phyloP scores from a whole-genome alignment of 23 red algal species.

The Chondrus crispus region DNA sequence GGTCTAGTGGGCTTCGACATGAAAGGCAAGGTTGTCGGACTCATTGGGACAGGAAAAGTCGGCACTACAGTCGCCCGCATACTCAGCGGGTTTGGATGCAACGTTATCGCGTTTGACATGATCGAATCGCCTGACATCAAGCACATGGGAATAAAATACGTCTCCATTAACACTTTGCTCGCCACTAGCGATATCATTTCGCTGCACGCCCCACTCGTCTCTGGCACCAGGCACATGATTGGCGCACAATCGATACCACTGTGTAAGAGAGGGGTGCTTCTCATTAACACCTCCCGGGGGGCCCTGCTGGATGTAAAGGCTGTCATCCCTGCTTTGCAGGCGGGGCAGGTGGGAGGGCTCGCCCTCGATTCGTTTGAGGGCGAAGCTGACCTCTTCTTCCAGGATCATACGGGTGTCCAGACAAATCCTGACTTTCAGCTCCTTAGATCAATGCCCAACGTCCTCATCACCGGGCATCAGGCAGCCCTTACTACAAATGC shows the following conservation, averaged over 20 bases:
- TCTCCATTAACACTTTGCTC: constrained; percentile 29
- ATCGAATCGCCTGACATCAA: constrained; percentile 6
- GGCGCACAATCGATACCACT: background rate
- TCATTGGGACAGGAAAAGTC: constrained; percentile 71
- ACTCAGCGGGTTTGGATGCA: constrained; percentile 65
- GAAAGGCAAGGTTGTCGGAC: constrained; percentile 37
- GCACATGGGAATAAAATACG: constrained; percentile 40
- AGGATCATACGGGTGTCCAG: constrained; percentile 46
- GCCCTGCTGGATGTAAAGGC: constrained; percentile 60
- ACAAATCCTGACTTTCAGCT: constrained; percentile 53
- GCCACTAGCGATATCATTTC: constrained; percentile 28
- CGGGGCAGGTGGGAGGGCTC: constrained; percentile 58
- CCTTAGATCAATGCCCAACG: constrained; percentile 67
- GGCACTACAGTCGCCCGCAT: constrained; percentile 34
- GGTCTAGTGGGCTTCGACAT: constrained; percentile 77
- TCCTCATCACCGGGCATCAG: constrained; percentile 76
- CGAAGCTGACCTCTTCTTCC: constrained; percentile 66
- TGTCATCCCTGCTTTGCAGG: constrained; percentile 34
- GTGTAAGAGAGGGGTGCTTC: constrained; percentile 53
- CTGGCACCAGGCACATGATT: constrained; percentile 61
- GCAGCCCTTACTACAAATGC: constrained; percentile 68
- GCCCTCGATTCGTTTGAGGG: constrained; percentile 77
- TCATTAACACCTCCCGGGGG: constrained; percentile 74
- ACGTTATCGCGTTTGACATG: constrained; percentile 64
- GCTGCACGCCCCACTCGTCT: constrained; percentile 68